These are phyloP conservation scores for Alternaria arbusti DNA, from an alignment of 2,329 filamentous ascomycete species.

Conservation along the genomic window DNA sequence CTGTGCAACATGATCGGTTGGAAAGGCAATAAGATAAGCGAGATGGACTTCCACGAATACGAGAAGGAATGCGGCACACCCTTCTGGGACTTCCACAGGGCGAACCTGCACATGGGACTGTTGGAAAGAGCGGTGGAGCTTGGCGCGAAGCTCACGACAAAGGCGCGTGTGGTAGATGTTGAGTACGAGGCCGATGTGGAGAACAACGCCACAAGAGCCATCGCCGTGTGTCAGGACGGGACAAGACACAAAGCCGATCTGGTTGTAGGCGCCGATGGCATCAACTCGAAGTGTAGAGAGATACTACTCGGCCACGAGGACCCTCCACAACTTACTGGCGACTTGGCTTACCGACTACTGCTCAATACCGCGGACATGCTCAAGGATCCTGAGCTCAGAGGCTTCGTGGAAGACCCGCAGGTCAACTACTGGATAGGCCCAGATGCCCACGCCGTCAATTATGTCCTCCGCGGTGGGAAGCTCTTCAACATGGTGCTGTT, in stretches of 20 bases:
- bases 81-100: slow-evolving; percentile 64
- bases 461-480: slow-evolving; percentile 56
- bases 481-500: slow-evolving; percentile 61
- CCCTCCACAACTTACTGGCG: slow-evolving; percentile 58
- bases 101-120: slow-evolving; percentile 58
- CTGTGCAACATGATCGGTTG: slow-evolving; percentile 59
- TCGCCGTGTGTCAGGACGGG: slow-evolving; percentile 51
- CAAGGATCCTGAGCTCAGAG: slow-evolving; percentile 54
- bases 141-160: slow-evolving; percentile 55
- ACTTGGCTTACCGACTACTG: slow-evolving; percentile 59
- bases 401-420: slow-evolving; percentile 56
- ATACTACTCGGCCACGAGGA: slow-evolving; percentile 54
- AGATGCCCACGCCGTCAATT: slow-evolving; percentile 59
- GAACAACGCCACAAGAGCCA: slow-evolving; percentile 45
- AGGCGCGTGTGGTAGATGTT: slow-evolving; percentile 54
- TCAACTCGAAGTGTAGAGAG: slow-evolving; percentile 55
- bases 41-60: slow-evolving; percentile 57
- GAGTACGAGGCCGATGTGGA: slow-evolving; percentile 27
- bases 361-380: slow-evolving; percentile 55
- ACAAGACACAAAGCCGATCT: slow-evolving; percentile 51
- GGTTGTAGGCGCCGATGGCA: slow-evolving; percentile 58
- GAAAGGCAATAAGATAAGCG: slow-evolving; percentile 59
- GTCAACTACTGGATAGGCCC: slow-evolving; percentile 63
- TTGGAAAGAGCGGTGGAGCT: slow-evolving; percentile 57
- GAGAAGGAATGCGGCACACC: slow-evolving; percentile 47